phyloP scores from a whole-genome alignment of 1,139 yeast species.

The Komagataea norvegica region DNA sequence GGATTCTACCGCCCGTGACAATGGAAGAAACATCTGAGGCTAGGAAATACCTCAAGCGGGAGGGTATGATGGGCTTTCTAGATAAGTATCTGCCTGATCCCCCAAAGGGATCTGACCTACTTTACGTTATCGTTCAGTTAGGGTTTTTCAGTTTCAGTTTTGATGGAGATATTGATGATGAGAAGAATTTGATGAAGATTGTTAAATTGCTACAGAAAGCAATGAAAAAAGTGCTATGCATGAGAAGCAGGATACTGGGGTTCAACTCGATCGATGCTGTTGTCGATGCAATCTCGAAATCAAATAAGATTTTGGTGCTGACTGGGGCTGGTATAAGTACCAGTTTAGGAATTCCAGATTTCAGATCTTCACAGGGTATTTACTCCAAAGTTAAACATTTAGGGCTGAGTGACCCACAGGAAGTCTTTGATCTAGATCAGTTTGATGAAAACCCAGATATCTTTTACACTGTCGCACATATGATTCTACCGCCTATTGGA shows the following conservation, averaged over 20 bases:
- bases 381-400: constrained; percentile 65
- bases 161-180: constrained; percentile 35
- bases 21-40: constrained; percentile 45
- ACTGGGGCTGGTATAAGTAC: constrained; percentile 98
- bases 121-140: constrained; percentile 16
- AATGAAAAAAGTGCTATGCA: constrained; percentile 52
- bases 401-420: constrained; percentile 89
- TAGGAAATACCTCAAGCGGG: constrained; percentile 52
- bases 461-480: constrained; percentile 83
- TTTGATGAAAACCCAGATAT: constrained; percentile 77
- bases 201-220: constrained; percentile 53
- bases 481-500: constrained; percentile 75
- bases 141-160: constrained; percentile 23
- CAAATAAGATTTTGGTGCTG: constrained; percentile 66
- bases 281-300: constrained; percentile 44
- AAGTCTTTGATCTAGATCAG: constrained; percentile 75
- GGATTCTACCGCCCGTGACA: constrained; percentile 31
- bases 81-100: constrained; percentile 56
- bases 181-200: constrained; percentile 42
- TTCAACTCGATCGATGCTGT: constrained; percentile 62
- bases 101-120: constrained; percentile 40
- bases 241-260: constrained; percentile 48
- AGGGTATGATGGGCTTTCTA: constrained; percentile 57
- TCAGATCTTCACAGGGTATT: constrained; percentile 85
- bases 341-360: constrained; percentile 90